Evolutionary conservation across 1,284 basidiomycete genomes (phyloP), one percentile per base, ranked within the genome.

Genomic region (Boletus austroedulis): DNA sequence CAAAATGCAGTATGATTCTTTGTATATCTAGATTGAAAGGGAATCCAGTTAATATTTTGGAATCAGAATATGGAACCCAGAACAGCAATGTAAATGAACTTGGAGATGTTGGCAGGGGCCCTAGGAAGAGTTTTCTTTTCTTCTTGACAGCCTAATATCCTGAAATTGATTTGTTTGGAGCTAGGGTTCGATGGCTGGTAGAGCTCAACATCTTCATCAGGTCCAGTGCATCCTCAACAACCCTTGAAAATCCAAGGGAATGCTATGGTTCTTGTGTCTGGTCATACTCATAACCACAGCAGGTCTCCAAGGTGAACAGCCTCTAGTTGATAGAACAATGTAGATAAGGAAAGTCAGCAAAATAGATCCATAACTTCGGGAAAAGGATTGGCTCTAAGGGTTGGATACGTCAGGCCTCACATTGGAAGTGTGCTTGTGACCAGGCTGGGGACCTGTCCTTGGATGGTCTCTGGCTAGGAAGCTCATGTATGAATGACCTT

Each of bases 11-110:
- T 29, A 43, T 29, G 50, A 31, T 51, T 43, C 28, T 51, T 31
- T 40, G 50, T 43, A 31, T 31, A 31, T 31, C 23, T n/a, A n/a
- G n/a, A 23, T 43, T 40, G 78, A 81, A 82, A 82, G 78, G 80
- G 80, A 82, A 82, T 80, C 77, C 77, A 76, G 81, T 81, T 80
- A 78, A 80, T 74, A 82, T 81, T 81, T 79, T 76, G 77, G 78
- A 81, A 81, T 79, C 80, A 78, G 79, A 75, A 81, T 80, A 76
- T 79, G 77, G 78, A 79, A 78, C 74, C 77, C 79, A 76, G 41
- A 59, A 57, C 76, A 78, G 79, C 76, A 80, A 82, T 77, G 77
- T 77, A 81, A 81, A 75, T 77, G 77, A 80, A 77, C 77, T 78
- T 80, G 78, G 78, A 81, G 80, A 82, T 76, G 71, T 74, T 77